phyloP scores from a whole-genome alignment of 345 rosid genomes.

The Geranium rotundifolium region DNA sequence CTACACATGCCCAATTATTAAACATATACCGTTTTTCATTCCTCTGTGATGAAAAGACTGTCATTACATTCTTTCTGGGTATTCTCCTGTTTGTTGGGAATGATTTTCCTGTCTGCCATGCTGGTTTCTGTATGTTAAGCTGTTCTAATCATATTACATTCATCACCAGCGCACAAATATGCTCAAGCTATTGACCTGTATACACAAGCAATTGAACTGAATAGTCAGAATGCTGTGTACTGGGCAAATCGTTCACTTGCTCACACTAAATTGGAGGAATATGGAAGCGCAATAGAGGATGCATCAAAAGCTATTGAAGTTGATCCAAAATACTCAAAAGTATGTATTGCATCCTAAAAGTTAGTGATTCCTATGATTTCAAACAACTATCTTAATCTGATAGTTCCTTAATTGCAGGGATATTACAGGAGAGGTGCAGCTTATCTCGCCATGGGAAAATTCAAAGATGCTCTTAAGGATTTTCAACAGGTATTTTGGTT shows the following conservation, averaged over 20 bases:
- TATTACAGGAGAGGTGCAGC: slow-evolving; percentile 97
- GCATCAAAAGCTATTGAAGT: slow-evolving; percentile 84
- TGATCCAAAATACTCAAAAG: slow-evolving; percentile 84
- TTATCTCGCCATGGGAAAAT: slow-evolving; percentile 90
- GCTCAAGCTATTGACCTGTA: slow-evolving; percentile 73
- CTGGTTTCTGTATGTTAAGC: background rate
- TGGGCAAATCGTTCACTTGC: slow-evolving; percentile 97
- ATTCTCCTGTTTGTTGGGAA: background rate
- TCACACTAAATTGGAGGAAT: slow-evolving; percentile 89
- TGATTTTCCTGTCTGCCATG: background rate
- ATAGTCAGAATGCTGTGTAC: slow-evolving; percentile 65
- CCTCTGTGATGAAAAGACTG: background rate
- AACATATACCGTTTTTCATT: background rate
- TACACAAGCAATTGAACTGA: slow-evolving; percentile 66
- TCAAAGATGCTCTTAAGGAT: slow-evolving; percentile 89
- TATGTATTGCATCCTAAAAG: slow-evolving; percentile 10
- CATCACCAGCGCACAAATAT: slow-evolving; percentile 55
- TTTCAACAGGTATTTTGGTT: slow-evolving; percentile 67
- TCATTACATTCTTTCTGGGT: background rate
- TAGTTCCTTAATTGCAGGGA: slow-evolving; percentile 40
- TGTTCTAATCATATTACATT: slow-evolving; percentile 9
- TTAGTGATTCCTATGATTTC: background rate
- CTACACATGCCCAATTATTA: background rate
- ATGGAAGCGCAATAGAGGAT: slow-evolving; percentile 93
- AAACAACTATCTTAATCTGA: slow-evolving; percentile 13